A percentile compares a stretch with the other conserved stretches of the same genome.
phyloP scores from a whole-genome alignment of 2,329 filamentous ascomycete genomes.

The Malbranchea zuffiana region DNA sequence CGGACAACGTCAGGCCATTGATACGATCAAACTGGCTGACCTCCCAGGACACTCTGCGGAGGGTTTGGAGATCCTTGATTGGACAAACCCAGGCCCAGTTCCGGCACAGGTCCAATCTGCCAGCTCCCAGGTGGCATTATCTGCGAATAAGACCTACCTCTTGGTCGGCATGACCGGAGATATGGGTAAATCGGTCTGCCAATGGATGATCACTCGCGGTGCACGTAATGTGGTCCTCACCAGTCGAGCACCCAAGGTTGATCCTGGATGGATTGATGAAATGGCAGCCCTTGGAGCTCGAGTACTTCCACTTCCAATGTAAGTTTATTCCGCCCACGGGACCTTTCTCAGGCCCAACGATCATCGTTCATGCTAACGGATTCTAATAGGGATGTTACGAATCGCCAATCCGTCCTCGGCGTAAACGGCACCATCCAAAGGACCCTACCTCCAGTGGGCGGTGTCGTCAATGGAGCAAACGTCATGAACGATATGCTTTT shows the following conservation, averaged over 20 bases:
- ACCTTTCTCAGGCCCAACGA: background rate
- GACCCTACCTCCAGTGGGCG: conserved; percentile 22
- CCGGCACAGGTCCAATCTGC: background rate
- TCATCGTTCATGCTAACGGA: conserved; percentile 2
- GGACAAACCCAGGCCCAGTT: background rate
- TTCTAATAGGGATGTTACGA: conserved; percentile 12
- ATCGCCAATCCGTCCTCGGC: conserved; percentile 14
- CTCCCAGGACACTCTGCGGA: background rate
- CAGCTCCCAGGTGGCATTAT: background rate
- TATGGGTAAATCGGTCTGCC: conserved; percentile 21
- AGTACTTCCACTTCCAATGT: conserved; percentile 6
- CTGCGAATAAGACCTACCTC: conserved; percentile 21
- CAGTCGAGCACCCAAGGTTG: conserved; percentile 22
- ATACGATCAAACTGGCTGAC: background rate
- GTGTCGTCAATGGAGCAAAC: conserved; percentile 25
- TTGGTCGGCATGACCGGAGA: conserved; percentile 24
- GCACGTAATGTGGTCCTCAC: conserved; percentile 22
- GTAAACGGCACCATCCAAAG: conserved; percentile 17
- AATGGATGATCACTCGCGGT: conserved; percentile 24
- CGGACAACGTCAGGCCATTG: background rate
- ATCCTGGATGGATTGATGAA: conserved; percentile 14
- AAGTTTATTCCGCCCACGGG: background rate
- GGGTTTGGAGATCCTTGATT: conserved; percentile 1
- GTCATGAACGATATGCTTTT: conserved; percentile 28
- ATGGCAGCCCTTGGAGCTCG: conserved; percentile 3